Evolutionary conservation across 139 green algal genomes (phyloP).

Genomic region (Limnomonas spitsbergensis): DNA sequence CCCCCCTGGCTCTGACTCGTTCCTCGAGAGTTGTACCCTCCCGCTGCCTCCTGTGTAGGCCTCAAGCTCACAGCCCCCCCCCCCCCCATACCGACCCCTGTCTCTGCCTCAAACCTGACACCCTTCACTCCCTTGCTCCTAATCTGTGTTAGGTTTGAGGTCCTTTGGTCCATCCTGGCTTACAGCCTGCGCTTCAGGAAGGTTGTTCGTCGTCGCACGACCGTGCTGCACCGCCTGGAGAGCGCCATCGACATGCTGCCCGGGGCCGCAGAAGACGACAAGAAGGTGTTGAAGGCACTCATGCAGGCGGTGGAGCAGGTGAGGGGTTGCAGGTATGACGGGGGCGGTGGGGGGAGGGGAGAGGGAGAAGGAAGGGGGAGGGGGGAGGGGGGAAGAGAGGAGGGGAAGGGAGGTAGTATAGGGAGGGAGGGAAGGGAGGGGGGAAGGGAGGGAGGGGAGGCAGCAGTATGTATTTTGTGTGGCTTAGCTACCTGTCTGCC

Average conservation of each 20-base stretch:
- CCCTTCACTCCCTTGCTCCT: too few relatives aligned
- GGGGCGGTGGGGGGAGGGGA: neutral
- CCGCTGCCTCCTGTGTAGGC: too few relatives aligned
- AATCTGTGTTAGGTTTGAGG: constrained; percentile 67
- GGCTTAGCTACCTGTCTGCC: too few relatives aligned
- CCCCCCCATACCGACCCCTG: too few relatives aligned
- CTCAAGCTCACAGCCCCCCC: too few relatives aligned
- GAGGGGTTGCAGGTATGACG: neutral
- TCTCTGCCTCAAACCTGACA: too few relatives aligned
- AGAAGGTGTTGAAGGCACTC: neutral
- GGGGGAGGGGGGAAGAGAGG: neutral
- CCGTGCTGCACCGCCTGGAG: neutral
- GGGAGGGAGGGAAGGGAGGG: too few relatives aligned
- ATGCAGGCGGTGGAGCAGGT: neutral
- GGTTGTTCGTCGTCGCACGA: neutral
- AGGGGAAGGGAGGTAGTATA: too few relatives aligned
- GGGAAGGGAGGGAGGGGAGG: too few relatives aligned
- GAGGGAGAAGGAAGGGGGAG: neutral
- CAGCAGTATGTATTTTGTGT: too few relatives aligned
- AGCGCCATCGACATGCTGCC: constrained; percentile 2
- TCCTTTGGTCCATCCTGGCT: constrained; percentile 46
- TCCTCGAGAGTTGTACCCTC: too few relatives aligned
- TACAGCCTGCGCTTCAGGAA: constrained; percentile 22
- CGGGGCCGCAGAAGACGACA: neutral
- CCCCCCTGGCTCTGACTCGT: too few relatives aligned